Conservation (phyloP, 164 flowering plant genomes). For the Santalum album region DNA sequence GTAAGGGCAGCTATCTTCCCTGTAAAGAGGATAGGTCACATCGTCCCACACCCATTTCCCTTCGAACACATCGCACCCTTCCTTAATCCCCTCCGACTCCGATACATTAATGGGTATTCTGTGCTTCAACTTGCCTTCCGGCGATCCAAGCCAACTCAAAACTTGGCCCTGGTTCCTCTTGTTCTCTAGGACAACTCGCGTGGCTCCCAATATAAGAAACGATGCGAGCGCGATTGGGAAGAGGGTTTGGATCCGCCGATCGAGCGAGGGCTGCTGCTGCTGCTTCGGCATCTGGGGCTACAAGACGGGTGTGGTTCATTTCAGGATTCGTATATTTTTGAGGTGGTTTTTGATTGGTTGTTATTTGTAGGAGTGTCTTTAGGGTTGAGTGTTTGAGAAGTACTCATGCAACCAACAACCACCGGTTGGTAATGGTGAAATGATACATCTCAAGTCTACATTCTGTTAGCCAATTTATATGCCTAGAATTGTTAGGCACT, state of each 20-base stretch:
- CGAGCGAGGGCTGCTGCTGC: conserved; percentile 14
- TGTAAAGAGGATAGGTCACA: conserved; percentile 49
- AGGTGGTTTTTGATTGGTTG: too few species aligned
- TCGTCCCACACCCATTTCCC: conserved; percentile 83
- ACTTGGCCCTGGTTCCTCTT: conserved; percentile 13
- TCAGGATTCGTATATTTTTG: too few species aligned
- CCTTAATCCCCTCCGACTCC: conserved; percentile 18
- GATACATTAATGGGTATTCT: conserved; percentile 15
- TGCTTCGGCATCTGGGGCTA: not conserved
- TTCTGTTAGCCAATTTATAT: too few species aligned
- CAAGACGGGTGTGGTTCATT: too few species aligned
- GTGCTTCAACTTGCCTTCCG: not conserved
- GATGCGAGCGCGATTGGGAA: conserved; percentile 40
- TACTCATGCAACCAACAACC: too few species aligned
- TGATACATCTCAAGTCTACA: too few species aligned
- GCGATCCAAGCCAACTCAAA: conserved; percentile 3
- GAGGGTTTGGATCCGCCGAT: conserved; percentile 31
- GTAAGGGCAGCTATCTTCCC: conserved; percentile 63
- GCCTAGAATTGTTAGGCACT: too few species aligned
- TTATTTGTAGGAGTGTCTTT: too few species aligned
- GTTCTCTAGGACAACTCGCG: conserved; percentile 30
- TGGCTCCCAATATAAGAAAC: conserved; percentile 36
- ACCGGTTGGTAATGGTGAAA: too few species aligned
- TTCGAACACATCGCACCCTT: conserved; percentile 59
- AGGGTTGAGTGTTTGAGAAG: too few species aligned